Percentiles rank a stretch among this genome's conserved stretches.
phyloP scores from a whole-genome alignment of 495 filamentous ascomycete genomes.

The Tuber melanosporum region DNA sequence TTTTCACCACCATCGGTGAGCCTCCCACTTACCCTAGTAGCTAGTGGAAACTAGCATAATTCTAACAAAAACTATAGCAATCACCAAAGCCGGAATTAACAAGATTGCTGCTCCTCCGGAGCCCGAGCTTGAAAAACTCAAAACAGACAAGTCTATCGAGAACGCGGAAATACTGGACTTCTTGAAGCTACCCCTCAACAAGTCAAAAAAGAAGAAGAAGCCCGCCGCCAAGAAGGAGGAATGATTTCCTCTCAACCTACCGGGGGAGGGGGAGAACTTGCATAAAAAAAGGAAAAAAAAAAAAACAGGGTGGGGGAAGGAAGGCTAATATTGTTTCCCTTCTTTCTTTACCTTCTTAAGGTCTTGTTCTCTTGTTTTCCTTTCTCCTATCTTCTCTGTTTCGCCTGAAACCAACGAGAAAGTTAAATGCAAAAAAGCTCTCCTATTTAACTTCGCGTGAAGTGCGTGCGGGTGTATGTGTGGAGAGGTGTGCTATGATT shows the following conservation, averaged over 20 bases:
- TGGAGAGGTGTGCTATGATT: not conserved
- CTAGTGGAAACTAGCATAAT: conserved; percentile 12
- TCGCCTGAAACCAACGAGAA: not conserved
- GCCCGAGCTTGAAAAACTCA: conserved; percentile 67
- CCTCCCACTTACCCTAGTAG: conserved; percentile 11
- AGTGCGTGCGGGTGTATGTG: not conserved
- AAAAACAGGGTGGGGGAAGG: not conserved
- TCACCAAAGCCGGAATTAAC: conserved; percentile 94
- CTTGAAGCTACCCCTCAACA: conserved; percentile 75
- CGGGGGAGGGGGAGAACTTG: not conserved
- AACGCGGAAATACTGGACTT: conserved; percentile 93
- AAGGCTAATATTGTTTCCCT: conserved; percentile 2
- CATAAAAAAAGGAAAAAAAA: not conserved
- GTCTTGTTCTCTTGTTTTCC: not conserved
- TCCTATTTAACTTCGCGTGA: not conserved
- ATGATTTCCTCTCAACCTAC: conserved; percentile 9
- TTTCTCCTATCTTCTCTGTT: not conserved
- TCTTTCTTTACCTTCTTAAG: not conserved
- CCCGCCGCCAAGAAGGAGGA: conserved; percentile 60
- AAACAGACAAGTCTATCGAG: conserved; percentile 94
- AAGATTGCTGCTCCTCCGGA: conserved; percentile 69
- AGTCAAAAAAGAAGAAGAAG: conserved; percentile 96
- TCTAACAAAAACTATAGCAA: conserved; percentile 52
- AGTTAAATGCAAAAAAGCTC: not conserved
- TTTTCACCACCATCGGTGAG: conserved; percentile 88